Conservation (phyloP, 2,329 filamentous ascomycete species). For the Rutstroemia sp. region DNA sequence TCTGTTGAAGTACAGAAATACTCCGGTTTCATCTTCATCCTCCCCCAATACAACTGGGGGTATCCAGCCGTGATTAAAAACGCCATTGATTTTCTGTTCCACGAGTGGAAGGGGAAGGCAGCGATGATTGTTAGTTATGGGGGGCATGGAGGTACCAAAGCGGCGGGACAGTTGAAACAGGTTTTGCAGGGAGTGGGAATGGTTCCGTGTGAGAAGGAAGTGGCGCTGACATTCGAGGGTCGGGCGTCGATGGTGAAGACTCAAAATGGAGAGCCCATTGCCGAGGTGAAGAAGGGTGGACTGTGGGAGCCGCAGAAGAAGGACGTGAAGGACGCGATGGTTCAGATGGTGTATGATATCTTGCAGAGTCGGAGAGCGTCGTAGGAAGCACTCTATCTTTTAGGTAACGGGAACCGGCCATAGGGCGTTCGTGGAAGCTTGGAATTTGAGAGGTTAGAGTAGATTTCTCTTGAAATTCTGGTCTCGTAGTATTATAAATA, state of each 20-base stretch:
- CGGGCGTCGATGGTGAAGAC: neutral
- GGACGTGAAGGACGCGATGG: neutral
- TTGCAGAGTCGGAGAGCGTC: neutral
- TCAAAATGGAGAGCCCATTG: neutral
- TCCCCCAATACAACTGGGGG: conserved; percentile 39
- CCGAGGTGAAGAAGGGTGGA: neutral
- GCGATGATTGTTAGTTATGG: conserved; percentile 40
- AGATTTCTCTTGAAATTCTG: too few species aligned
- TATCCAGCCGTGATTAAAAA: conserved; percentile 39
- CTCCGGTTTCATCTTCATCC: conserved; percentile 35
- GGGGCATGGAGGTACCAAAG: conserved; percentile 33
- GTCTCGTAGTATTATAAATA: too few species aligned
- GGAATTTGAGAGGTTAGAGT: too few species aligned
- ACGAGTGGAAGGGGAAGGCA: conserved; percentile 40
- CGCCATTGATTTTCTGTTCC: conserved; percentile 39
- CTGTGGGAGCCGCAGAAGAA: neutral
- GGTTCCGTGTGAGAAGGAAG: neutral
- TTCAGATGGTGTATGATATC: neutral
- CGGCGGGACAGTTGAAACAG: conserved; percentile 30
- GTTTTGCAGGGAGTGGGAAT: conserved; percentile 26
- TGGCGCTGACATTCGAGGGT: neutral
- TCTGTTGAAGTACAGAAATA: conserved; percentile 29
- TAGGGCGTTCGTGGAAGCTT: too few species aligned
- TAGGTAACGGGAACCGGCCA: too few species aligned
- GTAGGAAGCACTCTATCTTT: neutral